These are phyloP conservation scores for Cordyceps javanica DNA, from an alignment of 2,329 filamentous ascomycete genomes.

Conservation along the genomic window DNA sequence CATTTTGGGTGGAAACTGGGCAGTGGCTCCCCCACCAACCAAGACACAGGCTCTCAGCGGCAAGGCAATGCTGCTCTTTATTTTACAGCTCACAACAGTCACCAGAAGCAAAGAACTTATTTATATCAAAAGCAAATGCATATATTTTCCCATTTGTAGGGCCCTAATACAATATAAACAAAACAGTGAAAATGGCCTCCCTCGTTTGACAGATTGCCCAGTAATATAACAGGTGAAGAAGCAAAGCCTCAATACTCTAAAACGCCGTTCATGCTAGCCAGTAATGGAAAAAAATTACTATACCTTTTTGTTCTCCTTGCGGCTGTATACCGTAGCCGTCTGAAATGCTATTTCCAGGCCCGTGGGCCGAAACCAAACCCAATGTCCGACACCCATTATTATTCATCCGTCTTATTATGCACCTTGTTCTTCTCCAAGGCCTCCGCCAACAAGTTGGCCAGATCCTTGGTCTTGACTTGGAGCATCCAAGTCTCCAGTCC, in stretches of 20 bases:
- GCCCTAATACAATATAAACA: slow-evolving; percentile 8
- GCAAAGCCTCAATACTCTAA: slow-evolving; percentile 10
- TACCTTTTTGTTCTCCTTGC: slow-evolving; percentile 13
- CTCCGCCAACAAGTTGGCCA: slow-evolving; percentile 48
- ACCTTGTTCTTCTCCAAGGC: slow-evolving; percentile 49
- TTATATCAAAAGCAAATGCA: background rate
- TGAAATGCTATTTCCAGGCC: slow-evolving; percentile 10
- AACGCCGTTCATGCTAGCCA: slow-evolving; percentile 14
- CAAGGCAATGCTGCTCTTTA: background rate
- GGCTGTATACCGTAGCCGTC: slow-evolving; percentile 7
- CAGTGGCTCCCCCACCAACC: background rate
- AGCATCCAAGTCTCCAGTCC: slow-evolving; percentile 65
- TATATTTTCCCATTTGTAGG: background rate
- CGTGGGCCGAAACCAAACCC: slow-evolving; percentile 11
- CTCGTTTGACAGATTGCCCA: slow-evolving; percentile 6
- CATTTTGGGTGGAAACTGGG: background rate
- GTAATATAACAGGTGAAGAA: slow-evolving; percentile 8
- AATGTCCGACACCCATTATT: slow-evolving; percentile 17
- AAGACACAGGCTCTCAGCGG: background rate
- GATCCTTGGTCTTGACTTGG: slow-evolving; percentile 59
- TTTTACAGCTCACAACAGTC: background rate
- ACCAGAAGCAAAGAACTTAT: background rate
- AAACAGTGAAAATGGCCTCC: background rate
- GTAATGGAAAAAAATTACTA: slow-evolving; percentile 9
- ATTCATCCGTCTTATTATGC: slow-evolving; percentile 46